Percentiles rank a stretch among this genome's conserved stretches.
Evolutionary conservation across 331 rosid species (phyloP).

Genomic region (Cydonia oblonga): DNA sequence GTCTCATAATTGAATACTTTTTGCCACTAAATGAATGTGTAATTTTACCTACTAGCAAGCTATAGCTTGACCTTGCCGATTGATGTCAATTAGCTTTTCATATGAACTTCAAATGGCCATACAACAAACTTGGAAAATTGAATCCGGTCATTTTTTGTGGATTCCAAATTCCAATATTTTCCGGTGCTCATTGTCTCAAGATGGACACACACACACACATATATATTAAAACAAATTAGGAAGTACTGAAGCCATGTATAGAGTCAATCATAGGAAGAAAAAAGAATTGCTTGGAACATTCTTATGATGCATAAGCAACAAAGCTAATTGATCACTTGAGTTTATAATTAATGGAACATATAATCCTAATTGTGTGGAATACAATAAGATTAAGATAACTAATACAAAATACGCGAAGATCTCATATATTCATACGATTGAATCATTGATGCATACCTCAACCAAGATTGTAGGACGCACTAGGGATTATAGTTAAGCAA

Average conservation of each 20-base stretch:
- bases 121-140: not conserved
- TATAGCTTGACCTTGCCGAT: not conserved
- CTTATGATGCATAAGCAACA: not conserved
- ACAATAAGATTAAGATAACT: not conserved
- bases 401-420: not conserved
- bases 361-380: not conserved
- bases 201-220: not conserved
- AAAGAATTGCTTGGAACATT: not conserved
- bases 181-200: not conserved
- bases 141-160: not conserved
- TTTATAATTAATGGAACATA: not conserved
- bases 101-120: not conserved
- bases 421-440: not conserved
- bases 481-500: not conserved
- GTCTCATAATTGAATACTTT: not conserved
- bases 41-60: not conserved
- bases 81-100: not conserved
- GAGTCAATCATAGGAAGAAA: not conserved
- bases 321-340: not conserved
- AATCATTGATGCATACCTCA: not conserved
- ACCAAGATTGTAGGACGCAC: not conserved
- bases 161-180: not conserved
- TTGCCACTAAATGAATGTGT: not conserved
- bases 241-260: too few relatives aligned
- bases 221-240: too few relatives aligned